Base-by-base conservation (phyloP, 169 alveolate genomes). In the Neospora caninum region DNA sequence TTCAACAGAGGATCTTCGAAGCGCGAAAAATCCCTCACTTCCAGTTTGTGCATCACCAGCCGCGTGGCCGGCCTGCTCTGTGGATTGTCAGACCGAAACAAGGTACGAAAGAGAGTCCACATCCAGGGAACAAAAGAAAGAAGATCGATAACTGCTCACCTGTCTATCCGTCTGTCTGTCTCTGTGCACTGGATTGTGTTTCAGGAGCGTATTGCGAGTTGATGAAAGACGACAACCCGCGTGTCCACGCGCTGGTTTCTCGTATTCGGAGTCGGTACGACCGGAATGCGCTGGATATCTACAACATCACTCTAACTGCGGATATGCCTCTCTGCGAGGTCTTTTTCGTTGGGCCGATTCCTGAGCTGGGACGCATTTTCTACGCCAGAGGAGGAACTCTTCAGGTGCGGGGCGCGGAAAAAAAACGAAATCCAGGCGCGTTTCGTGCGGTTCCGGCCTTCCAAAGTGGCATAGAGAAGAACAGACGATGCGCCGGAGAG, bases 321-420 rank as follows among this genome's bases (percentile, higher is more conserved):
- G 88, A 94, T 38, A 96, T 96, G 97, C 97, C 97, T 25, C 92
- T 96, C 29, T 96, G 97, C 88, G 97, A 96, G 86, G 91, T 96
- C 41, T 88, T 96, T 54, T 87, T 96, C 88, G 95, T 92, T n/a
- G 97, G 97, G 53, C 92, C 96, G 45, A 94, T 96, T 43, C 88
- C 97, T 34, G 97, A 96, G 45, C 53, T 87, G 67, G 95, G 94
- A 43, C 95, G 97, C 42, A 94, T 96, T 43, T 96, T 96, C 93
- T 95, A 96, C 80, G 97, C 97, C 6, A 88, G 97, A 18, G 97
- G 97, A 13, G 97, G 97, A 0, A 96, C 97, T 9, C 92, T 96
- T 0, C 97, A 96, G 97, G 97, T 78, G 42, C 1, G 41, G 38
- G 80, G 38, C 31, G 43, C 41, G 36, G 9, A 69, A 69, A 69